Evolutionary conservation across 495 filamentous ascomycete genomes (phyloP), one percentile per base, ranked within the genome.

Genomic region (Ramalina peruviana): DNA sequence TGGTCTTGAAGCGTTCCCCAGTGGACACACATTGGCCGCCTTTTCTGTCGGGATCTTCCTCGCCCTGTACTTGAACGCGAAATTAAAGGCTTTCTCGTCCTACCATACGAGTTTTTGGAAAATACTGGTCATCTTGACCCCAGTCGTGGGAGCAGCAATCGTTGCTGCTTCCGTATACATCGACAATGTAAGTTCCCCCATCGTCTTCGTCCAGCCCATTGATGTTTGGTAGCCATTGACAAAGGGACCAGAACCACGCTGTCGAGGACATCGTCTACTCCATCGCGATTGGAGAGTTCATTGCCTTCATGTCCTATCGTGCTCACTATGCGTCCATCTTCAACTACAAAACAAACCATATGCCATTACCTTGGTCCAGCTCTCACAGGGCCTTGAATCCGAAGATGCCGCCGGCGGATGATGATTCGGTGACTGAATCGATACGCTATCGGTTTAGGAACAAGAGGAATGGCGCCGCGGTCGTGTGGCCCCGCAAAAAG

Each of bases 1-100:
- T 19, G 70, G 67, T 11, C 60, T 82, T 26, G 70, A 79, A 56
- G 73, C 69, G 1, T 81, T 83, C 57, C 80, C 80, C 0, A 73
- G 67, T 11, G 81, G 81, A 6, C 79, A 83, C 57, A 65, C 75
- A 38, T 68, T 70, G 0, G 72, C 72, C 7, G 72, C 78, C 0
- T 82, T 80, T 49, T 74, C 75, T 0, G 74, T 70, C n/a, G 72
- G 74, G 43, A 56, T 71, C 5, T 83, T 70, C 50, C 58, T 81
- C 4, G 67, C 66, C n/a, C 66, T 83, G 0, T 85, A 80, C 58
- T 64, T 83, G 16, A 82, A 83, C 52, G 78, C 74, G 6, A 81
- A 82, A 51, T 65, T 84, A 17, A 80, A 81, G 61, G 68, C 77
- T 19, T 79, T 76, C 52, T 54, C 70, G 42, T 71, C 76, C 60